Conservation (phyloP, 441 rosid genomes). For the Oxalis stricta region DNA sequence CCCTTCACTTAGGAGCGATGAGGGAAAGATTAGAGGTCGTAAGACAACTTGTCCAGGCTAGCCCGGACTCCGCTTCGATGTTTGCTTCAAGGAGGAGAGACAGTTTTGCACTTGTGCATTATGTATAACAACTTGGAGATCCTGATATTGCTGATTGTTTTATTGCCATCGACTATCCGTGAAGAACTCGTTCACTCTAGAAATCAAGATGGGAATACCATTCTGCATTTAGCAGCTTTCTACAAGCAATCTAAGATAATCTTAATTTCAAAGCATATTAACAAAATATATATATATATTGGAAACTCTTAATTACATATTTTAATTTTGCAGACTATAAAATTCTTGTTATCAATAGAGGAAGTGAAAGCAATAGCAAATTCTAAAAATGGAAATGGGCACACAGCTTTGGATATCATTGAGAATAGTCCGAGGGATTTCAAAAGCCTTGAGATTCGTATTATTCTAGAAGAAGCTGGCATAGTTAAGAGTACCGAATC, state of each 20-base stretch:
- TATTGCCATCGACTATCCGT: not conserved
- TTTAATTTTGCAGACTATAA: not conserved
- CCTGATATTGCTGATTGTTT: constrained; percentile 4
- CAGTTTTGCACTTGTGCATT: constrained; percentile 7
- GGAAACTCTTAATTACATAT: too few species aligned
- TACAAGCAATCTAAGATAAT: too few species aligned
- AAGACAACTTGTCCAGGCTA: not conserved
- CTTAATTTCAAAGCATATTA: too few species aligned
- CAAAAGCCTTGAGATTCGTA: not conserved
- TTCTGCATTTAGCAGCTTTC: constrained; percentile 3
- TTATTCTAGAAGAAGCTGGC: not conserved
- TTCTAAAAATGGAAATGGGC: not conserved
- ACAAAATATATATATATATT: too few species aligned
- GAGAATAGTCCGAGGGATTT: not conserved
- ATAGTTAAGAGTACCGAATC: too few species aligned
- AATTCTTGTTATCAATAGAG: not conserved
- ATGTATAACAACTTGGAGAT: constrained; percentile 6
- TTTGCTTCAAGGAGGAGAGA: constrained; percentile 1
- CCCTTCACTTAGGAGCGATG: constrained; percentile 6
- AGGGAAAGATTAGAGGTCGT: constrained; percentile 1
- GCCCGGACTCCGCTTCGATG: not conserved
- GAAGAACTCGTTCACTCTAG: not conserved
- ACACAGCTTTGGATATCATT: constrained; percentile 4
- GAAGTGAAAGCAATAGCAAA: not conserved
- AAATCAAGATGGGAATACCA: not conserved